Base-by-base conservation (phyloP, 106 monocot genomes). In the Cymbidium sinense region DNA sequence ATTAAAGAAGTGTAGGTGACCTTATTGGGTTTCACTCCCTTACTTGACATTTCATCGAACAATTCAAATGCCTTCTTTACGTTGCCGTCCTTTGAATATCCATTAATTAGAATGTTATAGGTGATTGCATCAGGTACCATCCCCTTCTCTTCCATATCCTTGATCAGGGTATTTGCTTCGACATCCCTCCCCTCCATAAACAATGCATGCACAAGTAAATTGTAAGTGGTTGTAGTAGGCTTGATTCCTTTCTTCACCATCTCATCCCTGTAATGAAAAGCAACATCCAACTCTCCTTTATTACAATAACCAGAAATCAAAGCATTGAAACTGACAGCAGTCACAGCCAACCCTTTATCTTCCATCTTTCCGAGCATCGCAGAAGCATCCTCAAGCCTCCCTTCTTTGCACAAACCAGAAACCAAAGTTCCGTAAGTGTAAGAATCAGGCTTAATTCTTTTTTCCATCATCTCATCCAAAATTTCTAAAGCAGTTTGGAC, bases 81-180 rank as follows among this genome's bases (percentile, higher is more conserved):
- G 78, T 88, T 79, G 23, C 91, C 93, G 27, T 80, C 82, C 43
- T 87, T 87, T 37, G 85, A 91, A 44, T 89, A 83, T 35, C 93
- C 96, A 82, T 96, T 93, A 54, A 96, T 91, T 73, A 93, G 73
- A 50, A 93, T 91, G 61, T 90, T 93, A 73, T 86, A 96, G 12
- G 93, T 96, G n/a, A 89, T 75, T 11, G 78, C 77, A 70, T 96
- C 91, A 0, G 87, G 86, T 34, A 51, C 34, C 25, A 96, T 23
- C 19, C 86, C 81, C 77, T 84, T 86, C 58, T 50, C 34, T 28
- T 81, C 71, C 93, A 96, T 96, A 77, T 89, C 93, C 43, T 77
- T 81, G 13, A 93, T 64, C 82, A 91, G 50, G 6, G 12, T 50
- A 78, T 83, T 75, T 19, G 87, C 88, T 52, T 88, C 89, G 8